Conservation (phyloP, 768 basidiomycete species). For the Mycena metata region DNA sequence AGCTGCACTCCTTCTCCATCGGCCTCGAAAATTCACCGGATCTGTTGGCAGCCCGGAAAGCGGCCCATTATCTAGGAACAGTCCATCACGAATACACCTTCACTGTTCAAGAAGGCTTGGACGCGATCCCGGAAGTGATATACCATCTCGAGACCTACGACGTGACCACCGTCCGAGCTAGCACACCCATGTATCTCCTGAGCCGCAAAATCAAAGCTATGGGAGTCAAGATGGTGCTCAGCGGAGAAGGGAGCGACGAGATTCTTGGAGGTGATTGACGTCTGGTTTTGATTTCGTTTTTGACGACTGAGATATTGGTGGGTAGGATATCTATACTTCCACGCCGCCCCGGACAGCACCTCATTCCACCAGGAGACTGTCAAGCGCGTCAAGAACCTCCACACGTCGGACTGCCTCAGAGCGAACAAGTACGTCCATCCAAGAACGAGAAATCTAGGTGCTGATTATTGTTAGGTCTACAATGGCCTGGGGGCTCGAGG, state of each 20-base stretch:
- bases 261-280: constrained; percentile 84
- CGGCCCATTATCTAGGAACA: constrained; percentile 93
- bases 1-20: constrained; percentile 97
- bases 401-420: constrained; percentile 96
- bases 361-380: constrained; percentile 97
- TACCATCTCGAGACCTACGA: constrained; percentile 99
- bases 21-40: constrained; percentile 97
- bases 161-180: constrained; percentile 97
- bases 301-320: neutral
- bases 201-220: constrained; percentile 99
- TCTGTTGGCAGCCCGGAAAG: constrained; percentile 92
- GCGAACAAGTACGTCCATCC: constrained; percentile 87
- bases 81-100: constrained; percentile 98
- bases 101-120: constrained; percentile 97
- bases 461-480: constrained; percentile 73
- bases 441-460: constrained; percentile 6
- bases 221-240: constrained; percentile 99
- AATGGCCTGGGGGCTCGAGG: constrained; percentile 99
- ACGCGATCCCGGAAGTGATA: constrained; percentile 97
- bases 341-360: constrained; percentile 89
- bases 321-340: constrained; percentile 98
- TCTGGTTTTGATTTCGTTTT: neutral
- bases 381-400: constrained; percentile 95
- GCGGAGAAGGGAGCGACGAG: constrained; percentile 98
- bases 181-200: constrained; percentile 98